Evolutionary conservation across 208 protist species (phyloP).

Genomic region (Crithidia bombi): DNA sequence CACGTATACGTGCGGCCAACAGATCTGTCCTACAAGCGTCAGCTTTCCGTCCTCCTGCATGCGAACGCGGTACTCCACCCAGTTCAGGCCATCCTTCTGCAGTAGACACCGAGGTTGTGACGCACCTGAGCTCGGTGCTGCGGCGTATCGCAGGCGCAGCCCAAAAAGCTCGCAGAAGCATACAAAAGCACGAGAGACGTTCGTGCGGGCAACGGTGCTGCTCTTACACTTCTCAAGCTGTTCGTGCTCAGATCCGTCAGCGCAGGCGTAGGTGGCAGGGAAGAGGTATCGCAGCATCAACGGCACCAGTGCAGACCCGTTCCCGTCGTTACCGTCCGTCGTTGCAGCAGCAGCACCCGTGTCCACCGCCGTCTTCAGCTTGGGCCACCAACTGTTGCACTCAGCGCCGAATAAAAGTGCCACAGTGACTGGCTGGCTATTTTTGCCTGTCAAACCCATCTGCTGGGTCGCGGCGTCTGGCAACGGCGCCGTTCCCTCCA

Average conservation of each 20-base stretch:
- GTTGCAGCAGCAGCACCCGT: background rate
- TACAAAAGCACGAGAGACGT: constrained; percentile 55
- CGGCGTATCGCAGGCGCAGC: constrained; percentile 44
- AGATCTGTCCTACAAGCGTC: constrained; percentile 41
- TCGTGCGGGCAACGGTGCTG: constrained; percentile 30
- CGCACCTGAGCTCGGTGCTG: background rate
- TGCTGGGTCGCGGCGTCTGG: constrained; percentile 19
- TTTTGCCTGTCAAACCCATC: constrained; percentile 1
- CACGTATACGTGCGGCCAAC: constrained; percentile 55
- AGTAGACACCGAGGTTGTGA: constrained; percentile 26
- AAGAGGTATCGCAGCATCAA: constrained; percentile 47
- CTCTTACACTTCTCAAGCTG: constrained; percentile 39
- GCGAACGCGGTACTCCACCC: constrained; percentile 48
- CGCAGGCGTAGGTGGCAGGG: constrained; percentile 23
- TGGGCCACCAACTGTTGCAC: constrained; percentile 75
- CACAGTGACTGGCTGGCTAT: constrained; percentile 33
- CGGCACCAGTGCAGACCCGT: constrained; percentile 15
- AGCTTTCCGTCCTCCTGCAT: constrained; percentile 39
- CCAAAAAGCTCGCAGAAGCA: constrained; percentile 84
- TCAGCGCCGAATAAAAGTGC: constrained; percentile 65
- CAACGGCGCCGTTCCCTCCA: constrained; percentile 33
- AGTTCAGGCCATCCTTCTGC: constrained; percentile 70
- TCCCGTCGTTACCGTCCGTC: background rate
- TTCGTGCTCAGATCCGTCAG: constrained; percentile 10
- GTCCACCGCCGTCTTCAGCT: constrained; percentile 46